These are phyloP conservation scores for Ceriops zippeliana DNA, from an alignment of 345 rosid genomes.

Conservation along the genomic window DNA sequence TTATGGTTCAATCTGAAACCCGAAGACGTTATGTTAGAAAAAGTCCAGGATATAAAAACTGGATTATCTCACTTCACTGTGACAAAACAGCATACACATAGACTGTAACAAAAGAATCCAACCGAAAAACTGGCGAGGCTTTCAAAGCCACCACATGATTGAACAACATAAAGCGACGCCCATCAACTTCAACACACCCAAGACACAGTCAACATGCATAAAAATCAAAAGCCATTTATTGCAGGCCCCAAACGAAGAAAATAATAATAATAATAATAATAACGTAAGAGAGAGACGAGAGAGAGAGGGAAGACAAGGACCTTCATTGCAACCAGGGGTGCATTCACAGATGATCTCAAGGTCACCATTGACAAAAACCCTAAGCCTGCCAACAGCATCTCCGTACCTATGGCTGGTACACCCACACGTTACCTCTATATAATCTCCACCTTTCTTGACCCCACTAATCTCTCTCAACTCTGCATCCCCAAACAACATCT, in stretches of 20 bases:
- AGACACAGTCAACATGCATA: slow-evolving; percentile 39
- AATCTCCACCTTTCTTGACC: slow-evolving; percentile 60
- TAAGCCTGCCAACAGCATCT: slow-evolving; percentile 98
- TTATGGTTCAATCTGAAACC: slow-evolving; percentile 9
- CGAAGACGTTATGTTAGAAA: slow-evolving; percentile 21
- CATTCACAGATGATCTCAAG: slow-evolving; percentile 96
- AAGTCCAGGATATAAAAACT: slow-evolving; percentile 33
- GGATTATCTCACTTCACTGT: slow-evolving; percentile 32
- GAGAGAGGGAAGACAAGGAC: slow-evolving; percentile 33
- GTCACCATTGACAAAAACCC: slow-evolving; percentile 93
- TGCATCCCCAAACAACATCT: slow-evolving; percentile 69
- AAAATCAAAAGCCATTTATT: slow-evolving; percentile 37
- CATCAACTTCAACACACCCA: slow-evolving; percentile 38
- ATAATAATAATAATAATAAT: not conserved
- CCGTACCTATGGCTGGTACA: slow-evolving; percentile 98
- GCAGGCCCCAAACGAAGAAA: slow-evolving; percentile 2
- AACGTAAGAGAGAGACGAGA: slow-evolving; percentile 1
- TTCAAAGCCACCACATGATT: slow-evolving; percentile 19
- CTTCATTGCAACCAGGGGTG: slow-evolving; percentile 99
- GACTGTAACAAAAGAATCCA: slow-evolving; percentile 25
- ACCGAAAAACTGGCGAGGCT: slow-evolving; percentile 13
- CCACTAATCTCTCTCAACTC: slow-evolving; percentile 87
- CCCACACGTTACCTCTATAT: slow-evolving; percentile 92
- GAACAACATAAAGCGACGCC: slow-evolving; percentile 35
- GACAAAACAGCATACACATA: slow-evolving; percentile 56